A percentile compares a stretch with the other conserved stretches of the same genome.
These are phyloP conservation scores for Neonectria ditissima DNA, from an alignment of 2,329 filamentous ascomycete species.

Conservation along the genomic window DNA sequence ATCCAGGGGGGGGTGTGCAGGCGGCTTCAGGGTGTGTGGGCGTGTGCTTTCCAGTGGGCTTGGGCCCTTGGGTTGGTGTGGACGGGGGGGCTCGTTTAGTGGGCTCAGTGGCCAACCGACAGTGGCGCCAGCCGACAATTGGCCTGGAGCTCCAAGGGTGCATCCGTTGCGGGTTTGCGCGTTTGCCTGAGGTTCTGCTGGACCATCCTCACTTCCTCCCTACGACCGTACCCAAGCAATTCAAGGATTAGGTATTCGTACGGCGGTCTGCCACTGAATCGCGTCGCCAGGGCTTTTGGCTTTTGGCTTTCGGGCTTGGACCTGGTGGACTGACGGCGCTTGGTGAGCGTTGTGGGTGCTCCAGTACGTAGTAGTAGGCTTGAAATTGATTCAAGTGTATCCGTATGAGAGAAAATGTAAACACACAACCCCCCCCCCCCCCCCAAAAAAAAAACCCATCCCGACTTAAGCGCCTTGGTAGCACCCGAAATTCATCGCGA, in stretches of 20 bases:
- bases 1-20: constrained; percentile 12
- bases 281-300: background rate
- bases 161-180: background rate
- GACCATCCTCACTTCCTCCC: background rate
- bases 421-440: too few relatives aligned
- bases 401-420: background rate
- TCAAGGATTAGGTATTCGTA: too few relatives aligned
- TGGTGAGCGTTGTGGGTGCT: background rate
- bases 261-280: constrained; percentile 11
- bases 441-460: background rate
- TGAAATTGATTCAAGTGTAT: constrained; percentile 2
- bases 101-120: constrained; percentile 6
- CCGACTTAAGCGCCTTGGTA: background rate
- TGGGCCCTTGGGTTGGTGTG: constrained; percentile 11
- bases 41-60: constrained; percentile 23
- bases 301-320: constrained; percentile 8
- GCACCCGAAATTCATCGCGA: background rate
- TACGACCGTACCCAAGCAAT: background rate
- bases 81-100: constrained; percentile 16
- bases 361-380: too few relatives aligned
- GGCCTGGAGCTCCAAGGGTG: background rate
- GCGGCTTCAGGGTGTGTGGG: constrained; percentile 22
- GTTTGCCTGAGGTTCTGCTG: background rate
- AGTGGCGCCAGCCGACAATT: constrained; percentile 9
- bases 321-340: background rate